Evolutionary conservation across 768 basidiomycete species (phyloP).

Genomic region (Pluteus cervinus): DNA sequence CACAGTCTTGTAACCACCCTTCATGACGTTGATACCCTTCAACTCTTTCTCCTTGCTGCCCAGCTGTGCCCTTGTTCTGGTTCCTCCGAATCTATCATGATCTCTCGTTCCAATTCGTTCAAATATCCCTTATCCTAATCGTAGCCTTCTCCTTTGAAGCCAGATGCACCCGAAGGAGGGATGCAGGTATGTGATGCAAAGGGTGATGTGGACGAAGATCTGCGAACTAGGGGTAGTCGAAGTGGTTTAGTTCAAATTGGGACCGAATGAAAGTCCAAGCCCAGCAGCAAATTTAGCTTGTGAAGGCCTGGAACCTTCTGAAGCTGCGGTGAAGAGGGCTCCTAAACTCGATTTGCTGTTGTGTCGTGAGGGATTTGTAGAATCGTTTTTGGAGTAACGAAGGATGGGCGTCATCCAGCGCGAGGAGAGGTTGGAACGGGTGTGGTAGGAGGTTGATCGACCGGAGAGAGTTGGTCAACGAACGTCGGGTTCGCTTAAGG

Average conservation of each 20-base stretch:
- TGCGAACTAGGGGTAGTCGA: conserved; percentile 4
- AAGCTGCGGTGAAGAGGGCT: conserved; percentile 3
- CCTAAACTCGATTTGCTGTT: conserved; percentile 10
- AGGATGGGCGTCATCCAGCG: conserved; percentile 44
- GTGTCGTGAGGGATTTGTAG: conserved; percentile 6
- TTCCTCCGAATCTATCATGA: conserved; percentile 12
- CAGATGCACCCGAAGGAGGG: conserved; percentile 65
- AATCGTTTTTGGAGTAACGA: conserved; percentile 6
- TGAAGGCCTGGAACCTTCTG: no score
- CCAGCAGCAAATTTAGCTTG: conserved; percentile 2
- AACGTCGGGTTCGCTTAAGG: conserved; percentile 11
- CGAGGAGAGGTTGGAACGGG: conserved; percentile 40
- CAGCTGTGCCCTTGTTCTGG: not conserved
- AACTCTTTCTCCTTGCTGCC: conserved; percentile 7
- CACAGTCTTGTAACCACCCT: no score
- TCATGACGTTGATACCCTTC: no score
- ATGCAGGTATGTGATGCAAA: conserved; percentile 38
- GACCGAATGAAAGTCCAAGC: no score
- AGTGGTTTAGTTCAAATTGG: no score
- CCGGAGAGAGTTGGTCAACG: conserved; percentile 4
- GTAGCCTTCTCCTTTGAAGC: conserved; percentile 58
- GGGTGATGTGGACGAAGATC: conserved; percentile 27
- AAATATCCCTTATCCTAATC: conserved; percentile 68
- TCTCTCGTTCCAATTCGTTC: conserved; percentile 23
- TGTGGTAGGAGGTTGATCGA: conserved; percentile 28